Evolutionary conservation across 1,139 yeast species (phyloP), one percentile per base, ranked within the genome.

Genomic region (Schwanniomyces etchellsii): DNA sequence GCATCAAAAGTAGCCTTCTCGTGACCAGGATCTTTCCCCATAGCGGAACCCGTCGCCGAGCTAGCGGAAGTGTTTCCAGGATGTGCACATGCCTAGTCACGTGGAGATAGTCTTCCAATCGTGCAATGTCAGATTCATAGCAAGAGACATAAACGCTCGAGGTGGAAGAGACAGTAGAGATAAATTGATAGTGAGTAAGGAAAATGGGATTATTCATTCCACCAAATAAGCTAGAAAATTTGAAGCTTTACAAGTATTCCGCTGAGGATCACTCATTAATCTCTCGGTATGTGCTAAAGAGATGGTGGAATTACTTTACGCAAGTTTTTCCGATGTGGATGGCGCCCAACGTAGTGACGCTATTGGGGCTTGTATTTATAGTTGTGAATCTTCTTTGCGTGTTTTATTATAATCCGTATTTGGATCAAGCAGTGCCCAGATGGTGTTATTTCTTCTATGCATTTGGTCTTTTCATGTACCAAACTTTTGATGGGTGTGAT

Each of bases 401-500:
- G 23, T 70, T 86, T 42, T 79, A 75, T 50, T 81, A 67, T 44
- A 93, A 86, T 53, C 95, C 96, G 2, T 63, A 69, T 35, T 68
- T 83, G 36, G 61, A 74, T 31, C 50, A 56, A 12, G 65, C 65
- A 2, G 67, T 75, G 16, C 96, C 97, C n/a, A 55, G 73, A 28
- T 86, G 95, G 95, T 74, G 83, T 23, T 86, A 84, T 52, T 73
- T 74, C 44, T 68, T 83, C 31, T 85, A 84, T 52, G 96, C 94
- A 0, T 52, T 83, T 44, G 94, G 95, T 2, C 62, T 89, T 41
- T 88, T 89, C 52, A 63, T 88, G 70, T 89, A 89, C 54, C 97
- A 89, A 52, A 89, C 97, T 0, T 88, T 89, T 54, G 97, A 89
- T 58, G 96, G 96, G 2, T 84, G 95, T 56, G 97, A 89, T 55